Conservation (phyloP, 768 basidiomycete genomes). For the Mycena albidolilacea region DNA sequence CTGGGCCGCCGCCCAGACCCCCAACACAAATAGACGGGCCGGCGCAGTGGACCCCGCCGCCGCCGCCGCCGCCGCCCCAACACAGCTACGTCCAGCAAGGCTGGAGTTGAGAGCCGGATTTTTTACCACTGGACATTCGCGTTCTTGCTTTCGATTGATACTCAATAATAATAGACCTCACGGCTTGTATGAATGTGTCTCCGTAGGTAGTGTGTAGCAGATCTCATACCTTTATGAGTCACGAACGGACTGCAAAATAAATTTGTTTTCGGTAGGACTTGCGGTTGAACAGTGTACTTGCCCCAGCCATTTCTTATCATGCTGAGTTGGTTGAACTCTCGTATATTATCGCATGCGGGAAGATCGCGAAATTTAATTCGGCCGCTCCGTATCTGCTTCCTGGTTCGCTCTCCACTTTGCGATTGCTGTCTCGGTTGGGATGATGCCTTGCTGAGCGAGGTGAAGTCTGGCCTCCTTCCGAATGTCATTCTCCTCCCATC, state of each 20-base stretch:
- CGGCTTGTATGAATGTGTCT: constrained; percentile 14
- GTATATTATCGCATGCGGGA: no score
- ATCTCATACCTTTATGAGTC: background rate
- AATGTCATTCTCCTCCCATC: constrained; percentile 76
- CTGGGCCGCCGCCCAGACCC: constrained; percentile 59
- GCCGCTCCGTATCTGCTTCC: background rate
- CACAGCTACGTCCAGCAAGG: constrained; percentile 49
- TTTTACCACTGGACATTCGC: constrained; percentile 25
- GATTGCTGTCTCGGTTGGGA: constrained; percentile 89
- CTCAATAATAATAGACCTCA: constrained; percentile 30
- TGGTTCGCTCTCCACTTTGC: constrained; percentile 71
- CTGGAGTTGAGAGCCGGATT: constrained; percentile 37
- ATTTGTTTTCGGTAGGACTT: no score
- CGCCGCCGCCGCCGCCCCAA: constrained; percentile 40
- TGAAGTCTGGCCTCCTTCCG: constrained; percentile 83
- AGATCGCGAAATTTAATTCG: background rate
- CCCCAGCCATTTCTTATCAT: no score
- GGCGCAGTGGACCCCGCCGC: constrained; percentile 54
- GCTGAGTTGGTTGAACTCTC: no score
- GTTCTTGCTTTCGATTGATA: constrained; percentile 33
- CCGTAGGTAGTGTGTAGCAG: constrained; percentile 24
- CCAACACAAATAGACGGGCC: constrained; percentile 52
- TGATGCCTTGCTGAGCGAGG: constrained; percentile 79
- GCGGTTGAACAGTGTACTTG: no score
- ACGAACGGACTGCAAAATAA: no score